These are phyloP conservation scores for Paxillus ammoniavirescens DNA, from an alignment of 768 basidiomycete species.

Conservation along the genomic window DNA sequence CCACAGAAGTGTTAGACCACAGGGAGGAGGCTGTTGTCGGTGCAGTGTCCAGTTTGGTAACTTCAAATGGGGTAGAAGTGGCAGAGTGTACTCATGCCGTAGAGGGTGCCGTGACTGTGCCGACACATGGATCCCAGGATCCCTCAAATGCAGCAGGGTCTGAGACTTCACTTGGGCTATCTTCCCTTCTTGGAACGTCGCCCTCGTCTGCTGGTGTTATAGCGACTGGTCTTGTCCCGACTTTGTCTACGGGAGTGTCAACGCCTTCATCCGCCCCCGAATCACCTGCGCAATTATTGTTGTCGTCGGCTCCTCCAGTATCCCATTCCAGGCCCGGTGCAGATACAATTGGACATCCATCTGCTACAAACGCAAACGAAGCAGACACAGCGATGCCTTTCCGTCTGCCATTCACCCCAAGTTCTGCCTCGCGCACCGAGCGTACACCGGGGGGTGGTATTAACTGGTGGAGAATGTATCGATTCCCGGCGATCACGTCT, in stretches of 20 bases:
- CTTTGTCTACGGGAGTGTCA: constrained; percentile 5
- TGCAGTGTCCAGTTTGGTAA: constrained; percentile 20
- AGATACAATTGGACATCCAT: background rate
- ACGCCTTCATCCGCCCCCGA: background rate
- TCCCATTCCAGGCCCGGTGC: background rate
- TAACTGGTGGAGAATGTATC: constrained; percentile 83
- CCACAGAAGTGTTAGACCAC: constrained; percentile 2
- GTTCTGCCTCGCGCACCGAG: constrained; percentile 35
- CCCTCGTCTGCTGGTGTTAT: constrained; percentile 4
- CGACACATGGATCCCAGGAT: constrained; percentile 13
- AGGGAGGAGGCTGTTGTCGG: constrained; percentile 13
- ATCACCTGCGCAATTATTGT: constrained; percentile 2
- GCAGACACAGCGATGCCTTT: constrained; percentile 29
- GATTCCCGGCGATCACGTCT: constrained; percentile 71
- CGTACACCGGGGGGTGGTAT: constrained; percentile 45
- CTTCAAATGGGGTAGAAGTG: constrained; percentile 17
- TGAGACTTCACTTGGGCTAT: constrained; percentile 4
- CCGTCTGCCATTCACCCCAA: constrained; percentile 26
- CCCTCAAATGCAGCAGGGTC: constrained; percentile 23
- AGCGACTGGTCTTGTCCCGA: constrained; percentile 6
- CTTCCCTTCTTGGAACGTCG: constrained; percentile 14
- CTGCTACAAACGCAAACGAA: constrained; percentile 6
- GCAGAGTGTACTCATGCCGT: constrained; percentile 19
- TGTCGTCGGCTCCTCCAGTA: background rate
- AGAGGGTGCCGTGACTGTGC: constrained; percentile 22